Evolutionary conservation across 75 land plant genomes (phyloP).

Genomic region (Larix kaempferi): DNA sequence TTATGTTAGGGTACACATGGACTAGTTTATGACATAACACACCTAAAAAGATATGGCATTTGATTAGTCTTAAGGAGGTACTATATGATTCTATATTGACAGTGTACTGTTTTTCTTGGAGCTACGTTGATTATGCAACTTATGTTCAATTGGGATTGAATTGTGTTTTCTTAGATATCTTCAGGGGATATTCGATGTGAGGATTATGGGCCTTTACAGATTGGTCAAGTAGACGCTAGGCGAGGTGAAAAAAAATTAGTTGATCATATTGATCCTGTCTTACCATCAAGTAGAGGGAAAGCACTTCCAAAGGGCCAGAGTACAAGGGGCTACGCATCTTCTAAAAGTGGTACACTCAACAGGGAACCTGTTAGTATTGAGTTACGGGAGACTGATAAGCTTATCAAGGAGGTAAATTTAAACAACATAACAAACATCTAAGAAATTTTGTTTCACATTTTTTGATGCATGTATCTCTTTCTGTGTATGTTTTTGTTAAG

Average conservation of each 20-base stretch:
- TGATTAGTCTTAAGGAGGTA: neutral
- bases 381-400: conserved; percentile 27
- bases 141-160: neutral
- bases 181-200: conserved; percentile 3
- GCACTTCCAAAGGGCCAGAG: conserved; percentile 1
- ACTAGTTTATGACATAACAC: neutral
- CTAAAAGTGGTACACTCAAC: neutral
- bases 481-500: neutral
- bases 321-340: conserved; percentile 8
- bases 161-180: neutral
- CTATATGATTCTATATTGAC: neutral
- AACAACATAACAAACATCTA: neutral
- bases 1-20: neutral
- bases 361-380: conserved; percentile 14
- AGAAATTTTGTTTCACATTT: neutral
- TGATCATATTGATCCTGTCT: neutral
- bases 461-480: neutral
- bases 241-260: neutral
- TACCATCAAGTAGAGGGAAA: neutral
- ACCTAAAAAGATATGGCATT: neutral
- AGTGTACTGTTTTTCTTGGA: neutral
- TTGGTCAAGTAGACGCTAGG: neutral
- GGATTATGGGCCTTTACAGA: neutral
- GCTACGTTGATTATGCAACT: neutral
- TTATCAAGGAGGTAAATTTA: conserved; percentile 27